Conservation (phyloP, 108 stramenopile species). For the Cyclotella cryptica region DNA sequence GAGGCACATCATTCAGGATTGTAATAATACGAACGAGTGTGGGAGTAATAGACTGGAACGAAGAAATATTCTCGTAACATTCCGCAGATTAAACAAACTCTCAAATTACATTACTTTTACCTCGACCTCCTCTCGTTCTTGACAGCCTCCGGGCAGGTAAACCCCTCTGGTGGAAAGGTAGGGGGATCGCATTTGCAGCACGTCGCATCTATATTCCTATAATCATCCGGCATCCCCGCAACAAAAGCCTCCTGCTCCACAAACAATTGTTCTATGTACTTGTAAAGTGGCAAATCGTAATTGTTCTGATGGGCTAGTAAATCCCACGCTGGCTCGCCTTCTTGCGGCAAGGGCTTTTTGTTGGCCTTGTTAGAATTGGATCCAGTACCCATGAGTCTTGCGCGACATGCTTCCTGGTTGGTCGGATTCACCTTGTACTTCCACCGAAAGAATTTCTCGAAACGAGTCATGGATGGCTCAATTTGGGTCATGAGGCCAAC, state of each 20-base stretch:
- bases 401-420: conserved; percentile 61
- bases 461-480: conserved; percentile 61
- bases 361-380: conserved; percentile 63
- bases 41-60: no score
- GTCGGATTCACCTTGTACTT: conserved; percentile 57
- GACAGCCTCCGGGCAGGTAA: conserved; percentile 55
- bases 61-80: neutral
- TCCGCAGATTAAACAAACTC: neutral
- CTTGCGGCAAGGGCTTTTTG: conserved; percentile 54
- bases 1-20: no score
- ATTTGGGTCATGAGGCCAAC: conserved; percentile 64
- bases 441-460: conserved; percentile 70
- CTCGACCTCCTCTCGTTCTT: conserved; percentile 41
- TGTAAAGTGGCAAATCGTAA: conserved; percentile 62
- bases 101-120: neutral
- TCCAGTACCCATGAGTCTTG: conserved; percentile 52
- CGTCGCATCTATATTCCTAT: conserved; percentile 53
- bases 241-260: conserved; percentile 62
- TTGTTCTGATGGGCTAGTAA: conserved; percentile 59
- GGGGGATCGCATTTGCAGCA: conserved; percentile 66
- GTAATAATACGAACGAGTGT: no score
- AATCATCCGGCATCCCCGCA: conserved; percentile 52
- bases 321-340: conserved; percentile 55
- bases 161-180: conserved; percentile 62
- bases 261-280: conserved; percentile 58